Evolutionary conservation across 345 rosid species (phyloP), one percentile per base, ranked within the genome.

Genomic region (Boechera retrofracta): DNA sequence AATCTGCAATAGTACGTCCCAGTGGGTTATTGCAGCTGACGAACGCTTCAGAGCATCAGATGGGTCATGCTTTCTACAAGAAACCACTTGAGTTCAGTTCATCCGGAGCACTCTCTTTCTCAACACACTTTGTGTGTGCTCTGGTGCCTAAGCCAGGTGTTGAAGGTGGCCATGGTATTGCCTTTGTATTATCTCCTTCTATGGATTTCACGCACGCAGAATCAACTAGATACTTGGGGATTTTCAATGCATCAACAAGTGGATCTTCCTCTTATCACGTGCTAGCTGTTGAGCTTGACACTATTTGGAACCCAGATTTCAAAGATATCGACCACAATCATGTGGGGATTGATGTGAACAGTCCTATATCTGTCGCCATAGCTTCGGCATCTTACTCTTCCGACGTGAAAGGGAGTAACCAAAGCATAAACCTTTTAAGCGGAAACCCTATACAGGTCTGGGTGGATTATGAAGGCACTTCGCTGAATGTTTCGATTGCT

Each of bases 261-360:
- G 85, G 84, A 6, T 41, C 61, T 10, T 0, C 70, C 7, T 55
- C 79, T 36, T 73, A 81, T 79, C 87, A 77, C 33, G 72, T 87
- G 12, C 45, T 89, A 29, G 88, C 88, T 1, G 78, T 89, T 26
- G 93, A 89, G 83, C 81, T 88, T 41, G 91, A 89, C 80, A 86
- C 93, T 1, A 75, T 87, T 6, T 28, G 18, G 24, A 84, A 71
- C 68, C 71, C 58, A 2, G 92, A 92, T 26, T 85, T 86, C 49
- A 33, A 69, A 0, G 93, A 89, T 66, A 80, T 72, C 21, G 7
- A 78, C 42, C 74, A 38, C 29, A 86, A 85, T 56, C 92, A 87
- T 71, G 91, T 91, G 0, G 89, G 89, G 29, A 84, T 91, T 49
- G 89, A 91, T 64, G 73, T 89, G 56, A 86, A 81, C 31, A 60